Evolutionary conservation across 2,329 filamentous ascomycete genomes (phyloP).

Genomic region (Colletotrichum sp.): DNA sequence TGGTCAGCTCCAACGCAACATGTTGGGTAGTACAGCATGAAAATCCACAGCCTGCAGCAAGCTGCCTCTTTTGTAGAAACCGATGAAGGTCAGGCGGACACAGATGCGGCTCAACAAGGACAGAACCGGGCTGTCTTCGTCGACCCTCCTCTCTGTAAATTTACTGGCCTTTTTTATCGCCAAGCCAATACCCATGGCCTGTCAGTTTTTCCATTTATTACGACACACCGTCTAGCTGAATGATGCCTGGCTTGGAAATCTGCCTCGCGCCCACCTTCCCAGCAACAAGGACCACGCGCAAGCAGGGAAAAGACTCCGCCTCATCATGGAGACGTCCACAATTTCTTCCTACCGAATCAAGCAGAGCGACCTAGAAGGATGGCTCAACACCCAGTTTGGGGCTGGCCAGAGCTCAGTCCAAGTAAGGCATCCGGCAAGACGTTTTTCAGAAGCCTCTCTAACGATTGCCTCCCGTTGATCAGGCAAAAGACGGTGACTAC

Average conservation of each 20-base stretch:
- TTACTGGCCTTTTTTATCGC: not conserved
- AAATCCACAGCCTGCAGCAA: not conserved
- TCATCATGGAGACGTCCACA: not conserved
- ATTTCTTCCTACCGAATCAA: not conserved
- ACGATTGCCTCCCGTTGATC: not conserved
- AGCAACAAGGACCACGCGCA: too few relatives aligned
- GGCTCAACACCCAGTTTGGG: not conserved
- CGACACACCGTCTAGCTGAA: not conserved
- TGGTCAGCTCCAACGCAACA: not conserved
- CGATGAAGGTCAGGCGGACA: not conserved
- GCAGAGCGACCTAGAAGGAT: not conserved
- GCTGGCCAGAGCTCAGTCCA: not conserved
- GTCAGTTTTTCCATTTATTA: not conserved
- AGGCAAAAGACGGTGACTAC: not conserved
- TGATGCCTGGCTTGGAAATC: not conserved
- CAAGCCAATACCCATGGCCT: not conserved
- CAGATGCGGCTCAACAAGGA: not conserved
- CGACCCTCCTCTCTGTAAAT: not conserved
- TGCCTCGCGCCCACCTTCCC: not conserved
- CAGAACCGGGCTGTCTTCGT: not conserved
- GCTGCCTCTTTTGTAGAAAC: not conserved
- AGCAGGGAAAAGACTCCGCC: not conserved
- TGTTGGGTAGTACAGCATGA: not conserved
- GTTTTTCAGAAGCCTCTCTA: too few relatives aligned
- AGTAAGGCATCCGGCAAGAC: not conserved